Evolutionary conservation across 768 basidiomycete species (phyloP), one percentile per base, ranked within the genome.

Genomic region (Leccinellum albellum): DNA sequence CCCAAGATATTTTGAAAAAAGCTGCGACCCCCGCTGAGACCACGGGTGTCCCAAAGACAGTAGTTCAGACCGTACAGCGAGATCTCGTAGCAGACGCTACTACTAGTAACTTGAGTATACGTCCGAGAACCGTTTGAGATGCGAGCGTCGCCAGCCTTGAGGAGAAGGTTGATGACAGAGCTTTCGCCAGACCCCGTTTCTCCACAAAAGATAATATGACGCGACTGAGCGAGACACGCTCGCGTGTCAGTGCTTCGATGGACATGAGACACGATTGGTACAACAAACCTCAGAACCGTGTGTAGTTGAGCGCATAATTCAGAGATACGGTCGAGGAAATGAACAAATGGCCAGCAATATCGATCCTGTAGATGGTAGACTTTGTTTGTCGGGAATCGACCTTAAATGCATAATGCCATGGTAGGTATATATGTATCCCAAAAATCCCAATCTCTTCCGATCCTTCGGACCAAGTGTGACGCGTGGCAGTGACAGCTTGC

Each of bases 31-130:
- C 70, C 75, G 42, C 73, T 62, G 21, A 78, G 70, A 20, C 77
- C 76, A 8, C 68, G 68, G 5, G 75, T 77, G 40, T 78, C 76
- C 68, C 74, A 71, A 0, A 76, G 33, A 0, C n/a, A 40, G 20
- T 58, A 65, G 29, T 12, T 26, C 14, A 2, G 31, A 7, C 50
- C 53, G 15, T 56, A 15, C 12, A 64, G 37, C 8, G 14, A 52
- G 49, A 45, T 50, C 42, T 55, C 29, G n/a, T 66, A 59, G 21
- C 15, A 4, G 12, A 35, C 3, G 28, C 6, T 51, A 14, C 6
- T 51, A 14, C 32, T 32, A 32, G 32, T 14, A 3, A 0, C 17
- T 21, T 32, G 45, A n/a, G 69, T 70, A 47, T 66, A 66, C 17
- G 56, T 57, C 1, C 21, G 32, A 9, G 57, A 17, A 28, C 53